Evolutionary conservation across 2,329 filamentous ascomycete genomes (phyloP).

Genomic region (Ceratocystis smalleyi): DNA sequence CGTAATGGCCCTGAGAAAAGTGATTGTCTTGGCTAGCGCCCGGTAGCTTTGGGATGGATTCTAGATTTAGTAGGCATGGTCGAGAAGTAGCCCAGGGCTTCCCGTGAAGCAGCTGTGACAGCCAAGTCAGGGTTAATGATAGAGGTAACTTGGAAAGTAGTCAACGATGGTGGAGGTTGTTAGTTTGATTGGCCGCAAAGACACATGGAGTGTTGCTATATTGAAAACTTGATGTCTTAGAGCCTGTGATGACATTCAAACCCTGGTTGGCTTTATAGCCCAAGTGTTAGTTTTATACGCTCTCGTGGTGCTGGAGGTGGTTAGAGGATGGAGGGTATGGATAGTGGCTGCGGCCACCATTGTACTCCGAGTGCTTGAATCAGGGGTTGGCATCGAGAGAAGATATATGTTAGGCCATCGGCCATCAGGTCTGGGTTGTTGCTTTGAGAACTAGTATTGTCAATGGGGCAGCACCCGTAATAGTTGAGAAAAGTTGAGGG

Average conservation of each 20-base stretch:
- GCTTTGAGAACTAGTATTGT: too few relatives aligned
- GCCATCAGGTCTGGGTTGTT: too few relatives aligned
- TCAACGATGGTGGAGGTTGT: slow-evolving; percentile 24
- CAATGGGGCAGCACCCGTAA: too few relatives aligned
- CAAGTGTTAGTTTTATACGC: background rate
- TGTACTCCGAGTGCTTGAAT: background rate
- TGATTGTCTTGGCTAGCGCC: background rate
- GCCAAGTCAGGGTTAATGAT: background rate
- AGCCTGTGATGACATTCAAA: slow-evolving; percentile 19
- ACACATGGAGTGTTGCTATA: background rate
- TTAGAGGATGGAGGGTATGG: background rate
- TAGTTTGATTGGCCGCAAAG: background rate
- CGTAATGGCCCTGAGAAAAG: background rate
- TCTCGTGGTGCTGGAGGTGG: background rate
- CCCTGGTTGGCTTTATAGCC: background rate
- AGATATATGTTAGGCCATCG: too few relatives aligned
- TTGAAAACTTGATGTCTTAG: background rate
- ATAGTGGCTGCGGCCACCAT: background rate
- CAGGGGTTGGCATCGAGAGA: background rate
- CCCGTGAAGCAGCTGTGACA: background rate
- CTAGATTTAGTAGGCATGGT: too few relatives aligned
- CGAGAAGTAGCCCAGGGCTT: background rate
- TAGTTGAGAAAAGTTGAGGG: too few relatives aligned
- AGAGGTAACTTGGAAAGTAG: slow-evolving; percentile 20
- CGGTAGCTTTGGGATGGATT: too few relatives aligned